Evolutionary conservation across 768 basidiomycete species (phyloP).

Genomic region (Floccularia luteovirens): DNA sequence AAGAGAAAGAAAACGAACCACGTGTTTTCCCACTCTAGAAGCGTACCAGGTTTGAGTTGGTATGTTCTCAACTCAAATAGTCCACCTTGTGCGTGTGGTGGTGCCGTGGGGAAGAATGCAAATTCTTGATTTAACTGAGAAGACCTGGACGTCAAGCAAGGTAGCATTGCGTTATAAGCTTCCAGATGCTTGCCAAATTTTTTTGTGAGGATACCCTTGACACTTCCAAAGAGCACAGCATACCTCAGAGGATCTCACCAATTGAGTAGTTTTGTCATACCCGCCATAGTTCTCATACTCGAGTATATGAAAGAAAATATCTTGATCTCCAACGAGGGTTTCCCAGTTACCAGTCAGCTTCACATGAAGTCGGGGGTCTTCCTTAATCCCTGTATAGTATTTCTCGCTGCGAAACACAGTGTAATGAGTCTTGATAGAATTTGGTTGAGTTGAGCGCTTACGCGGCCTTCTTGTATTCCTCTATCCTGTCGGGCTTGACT

Average conservation of each 20-base stretch:
- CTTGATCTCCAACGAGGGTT: slow-evolving; percentile 82
- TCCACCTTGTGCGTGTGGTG: slow-evolving; percentile 81
- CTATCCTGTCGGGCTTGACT: slow-evolving; percentile 73
- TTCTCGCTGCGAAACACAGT: slow-evolving; percentile 43
- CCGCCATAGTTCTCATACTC: slow-evolving; percentile 94
- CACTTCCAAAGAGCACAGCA: slow-evolving; percentile 11
- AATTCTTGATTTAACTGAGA: slow-evolving; percentile 89
- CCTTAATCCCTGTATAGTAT: slow-evolving; percentile 78
- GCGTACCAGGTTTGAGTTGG: slow-evolving; percentile 77
- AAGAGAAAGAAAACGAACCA: slow-evolving; percentile 59
- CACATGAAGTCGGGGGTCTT: slow-evolving; percentile 65
- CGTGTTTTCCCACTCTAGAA: slow-evolving; percentile 92
- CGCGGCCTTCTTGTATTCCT: slow-evolving; percentile 88
- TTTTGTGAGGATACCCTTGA: slow-evolving; percentile 5
- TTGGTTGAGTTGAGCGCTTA: slow-evolving; percentile 26
- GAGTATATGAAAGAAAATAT: slow-evolving; percentile 73
- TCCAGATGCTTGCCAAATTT: slow-evolving; percentile 43
- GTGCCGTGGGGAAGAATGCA: slow-evolving; percentile 88
- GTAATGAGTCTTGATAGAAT: slow-evolving; percentile 5
- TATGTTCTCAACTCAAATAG: slow-evolving; percentile 92
- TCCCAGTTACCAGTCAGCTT: slow-evolving; percentile 96
- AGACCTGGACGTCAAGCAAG: slow-evolving; percentile 63
- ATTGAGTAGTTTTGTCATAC: slow-evolving; percentile 66
- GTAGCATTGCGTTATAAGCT: slow-evolving; percentile 69
- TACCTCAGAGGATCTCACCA: slow-evolving; percentile 64